phyloP scores from a whole-genome alignment of 2,329 filamentous ascomycete genomes.

The Thermomyces lanuginosus region DNA sequence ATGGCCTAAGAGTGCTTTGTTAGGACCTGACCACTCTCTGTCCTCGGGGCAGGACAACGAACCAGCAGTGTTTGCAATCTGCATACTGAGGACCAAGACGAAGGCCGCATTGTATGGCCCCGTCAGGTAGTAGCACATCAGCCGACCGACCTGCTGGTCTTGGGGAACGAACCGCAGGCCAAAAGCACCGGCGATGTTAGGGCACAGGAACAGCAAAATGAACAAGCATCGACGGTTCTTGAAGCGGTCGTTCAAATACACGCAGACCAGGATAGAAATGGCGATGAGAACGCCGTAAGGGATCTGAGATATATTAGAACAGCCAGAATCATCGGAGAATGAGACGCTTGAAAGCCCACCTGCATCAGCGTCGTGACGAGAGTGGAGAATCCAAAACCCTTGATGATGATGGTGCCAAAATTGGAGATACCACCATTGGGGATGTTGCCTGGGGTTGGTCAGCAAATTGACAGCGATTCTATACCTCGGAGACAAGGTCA shows the following conservation, averaged over 20 bases:
- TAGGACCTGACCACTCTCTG: slow-evolving; percentile 12
- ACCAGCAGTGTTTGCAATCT: slow-evolving; percentile 30
- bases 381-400: slow-evolving; percentile 40
- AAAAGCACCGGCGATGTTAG: slow-evolving; percentile 43
- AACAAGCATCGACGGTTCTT: slow-evolving; percentile 36
- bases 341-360: too few relatives aligned
- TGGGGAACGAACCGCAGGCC: slow-evolving; percentile 39
- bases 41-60: slow-evolving; percentile 3
- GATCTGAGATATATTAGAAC: slow-evolving; percentile 38
- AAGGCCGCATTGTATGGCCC: slow-evolving; percentile 41
- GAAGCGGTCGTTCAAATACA: slow-evolving; percentile 33
- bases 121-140: slow-evolving; percentile 44
- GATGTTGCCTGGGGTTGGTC: slow-evolving; percentile 24
- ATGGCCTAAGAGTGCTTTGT: slow-evolving; percentile 29
- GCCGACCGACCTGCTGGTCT: slow-evolving; percentile 35
- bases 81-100: slow-evolving; percentile 33
- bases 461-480: not conserved
- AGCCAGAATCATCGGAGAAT: slow-evolving; percentile 12
- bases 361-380: slow-evolving; percentile 5
- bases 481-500: not conserved
- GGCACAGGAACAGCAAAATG: slow-evolving; percentile 40
- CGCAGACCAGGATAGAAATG: slow-evolving; percentile 34
- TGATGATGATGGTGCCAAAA: slow-evolving; percentile 43
- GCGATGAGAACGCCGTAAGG: slow-evolving; percentile 35
- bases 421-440: slow-evolving; percentile 43